A percentile compares a stretch with the other conserved stretches of the same genome.
These are phyloP conservation scores for Myxozyma melibiosi DNA, from an alignment of 805 yeast genomes.

Conservation along the genomic window DNA sequence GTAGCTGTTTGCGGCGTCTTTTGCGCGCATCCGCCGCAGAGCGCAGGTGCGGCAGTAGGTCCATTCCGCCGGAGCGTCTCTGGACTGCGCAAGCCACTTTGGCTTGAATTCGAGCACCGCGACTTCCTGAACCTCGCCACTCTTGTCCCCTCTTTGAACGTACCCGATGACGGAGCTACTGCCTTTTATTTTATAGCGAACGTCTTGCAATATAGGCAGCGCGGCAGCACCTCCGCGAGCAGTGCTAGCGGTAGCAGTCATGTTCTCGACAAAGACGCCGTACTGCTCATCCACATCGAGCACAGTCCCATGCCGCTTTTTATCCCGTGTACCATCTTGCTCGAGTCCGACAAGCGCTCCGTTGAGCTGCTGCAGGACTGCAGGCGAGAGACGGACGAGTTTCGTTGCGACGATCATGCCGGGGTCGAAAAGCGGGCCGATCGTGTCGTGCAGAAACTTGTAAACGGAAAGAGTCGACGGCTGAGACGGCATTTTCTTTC, in stretches of 20 bases:
- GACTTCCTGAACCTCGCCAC: neutral
- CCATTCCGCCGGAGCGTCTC: slow-evolving; percentile 43
- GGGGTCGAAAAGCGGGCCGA: slow-evolving; percentile 15
- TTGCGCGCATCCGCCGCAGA: slow-evolving; percentile 42
- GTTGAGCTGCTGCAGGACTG: slow-evolving; percentile 15
- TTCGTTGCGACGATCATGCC: slow-evolving; percentile 15
- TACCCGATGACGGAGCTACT: slow-evolving; percentile 13
- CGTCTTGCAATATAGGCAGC: slow-evolving; percentile 1
- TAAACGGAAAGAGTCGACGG: slow-evolving; percentile 21
- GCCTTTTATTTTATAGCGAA: slow-evolving; percentile 8
- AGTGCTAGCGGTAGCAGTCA: slow-evolving; percentile 3
- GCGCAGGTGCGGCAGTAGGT: slow-evolving; percentile 62
- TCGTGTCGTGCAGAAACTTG: slow-evolving; percentile 12
- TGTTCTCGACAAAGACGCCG: slow-evolving; percentile 27
- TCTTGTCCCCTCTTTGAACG: neutral
- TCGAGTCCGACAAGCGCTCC: slow-evolving; percentile 12
- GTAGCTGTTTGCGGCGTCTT: slow-evolving; percentile 37
- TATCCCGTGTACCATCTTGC: slow-evolving; percentile 3
- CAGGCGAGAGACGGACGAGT: slow-evolving; percentile 9
- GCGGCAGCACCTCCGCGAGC: neutral
- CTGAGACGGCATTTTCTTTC: slow-evolving; percentile 21
- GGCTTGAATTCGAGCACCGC: slow-evolving; percentile 56
- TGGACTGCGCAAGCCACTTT: slow-evolving; percentile 59
- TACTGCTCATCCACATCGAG: slow-evolving; percentile 17
- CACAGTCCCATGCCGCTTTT: slow-evolving; percentile 24